Base-by-base conservation (phyloP, 2,329 filamentous ascomycete genomes). In the Aspergillus floridensis region DNA sequence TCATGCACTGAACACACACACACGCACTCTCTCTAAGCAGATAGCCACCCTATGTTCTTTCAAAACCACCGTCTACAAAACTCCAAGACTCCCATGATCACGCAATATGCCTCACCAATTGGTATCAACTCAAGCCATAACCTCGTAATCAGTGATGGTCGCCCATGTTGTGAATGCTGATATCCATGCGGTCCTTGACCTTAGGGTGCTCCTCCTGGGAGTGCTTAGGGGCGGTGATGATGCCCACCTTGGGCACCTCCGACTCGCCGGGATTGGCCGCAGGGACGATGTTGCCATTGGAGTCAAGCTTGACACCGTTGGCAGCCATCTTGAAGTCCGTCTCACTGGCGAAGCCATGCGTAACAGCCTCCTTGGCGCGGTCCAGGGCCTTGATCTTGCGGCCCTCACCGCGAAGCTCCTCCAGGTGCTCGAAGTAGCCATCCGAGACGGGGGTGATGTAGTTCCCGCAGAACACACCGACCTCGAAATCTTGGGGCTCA, bases 381-480 rank as follows among this genome's bases (percentile, higher is more conserved):
- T 88, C 84, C 63, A 89, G 76, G 19, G 86, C 82, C 74, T 90
- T 90, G 63, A 85, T 73, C 75, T 89, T 89, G 63, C 83, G 81
- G 63, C 85, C 88, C 74, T 91, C 87, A 50, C 88, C 89, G 56
- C 91, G 83, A 19, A 92, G 77, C 59, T 83, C 80, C 75, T 91
- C 88, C 5, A 96, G 81, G 68, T 92, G 90, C 65, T 91, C 86
- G 66, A 97, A 95, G 77, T 97, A 97, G 41, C 84, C 87, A 6
- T 87, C 83, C 1, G 88, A 85, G 1, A 97, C 89, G 0, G 86
- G 86, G 0, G 93, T 97, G 62, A 91, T 82, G 75, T 97, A 97
- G 64, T 87, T 86, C 49, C 93, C 93, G 70, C 88, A 92, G 79
- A 98, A 97, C 8, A 97, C 93, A 56, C 93, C 93, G 2, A 96